Evolutionary conservation across 306 rosid genomes (phyloP), one percentile per base, ranked within the genome.

Genomic region (Parietaria judaica): DNA sequence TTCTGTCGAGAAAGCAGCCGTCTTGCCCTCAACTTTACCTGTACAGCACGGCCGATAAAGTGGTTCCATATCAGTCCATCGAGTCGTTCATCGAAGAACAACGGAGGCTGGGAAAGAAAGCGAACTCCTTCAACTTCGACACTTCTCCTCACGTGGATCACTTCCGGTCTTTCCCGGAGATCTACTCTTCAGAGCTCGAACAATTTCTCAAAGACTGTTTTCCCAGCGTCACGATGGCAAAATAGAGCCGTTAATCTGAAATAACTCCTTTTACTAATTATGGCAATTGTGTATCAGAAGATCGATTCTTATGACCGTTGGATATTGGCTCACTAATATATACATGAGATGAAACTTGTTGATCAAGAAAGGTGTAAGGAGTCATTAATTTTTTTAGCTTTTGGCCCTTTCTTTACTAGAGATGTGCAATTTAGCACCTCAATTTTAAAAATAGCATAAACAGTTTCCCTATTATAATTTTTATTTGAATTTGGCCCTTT

Each of bases 81-180:
- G 94, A 88, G 76, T 61, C 6, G 16, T 87, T 88, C 59, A 84
- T 88, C 11, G 80, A 81, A 35, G 80, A 92, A 78, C 95, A 90
- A 70, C 76, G 82, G 72, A 65, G 51, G 78, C 72, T 54, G 50
- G 95, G 95, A 61, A 88, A 56, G 56, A 60, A 64, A 47, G 90
- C 82, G n/a, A 70, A 63, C 52, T 78, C 90, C 52, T 79, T 73
- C 51, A 82, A 88, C 78, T 92, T 88, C 15, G 71, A 83, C 36
- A 67, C 78, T 37, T 84, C 99, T 6, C 87, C 99, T 5, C 99
- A 92, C 10, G 99, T 92, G 60, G 96, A 92, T 65, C 99, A 92
- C 69, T 86, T 69, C 74, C 76, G 99, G 68, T 77, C 60, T 46
- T 88, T 80, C 60, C 95, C 99, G 0, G 74, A 79, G 47, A 11